Base-by-base conservation (phyloP, 2,329 filamentous ascomycete genomes). In the Colletotrichum costaricense region DNA sequence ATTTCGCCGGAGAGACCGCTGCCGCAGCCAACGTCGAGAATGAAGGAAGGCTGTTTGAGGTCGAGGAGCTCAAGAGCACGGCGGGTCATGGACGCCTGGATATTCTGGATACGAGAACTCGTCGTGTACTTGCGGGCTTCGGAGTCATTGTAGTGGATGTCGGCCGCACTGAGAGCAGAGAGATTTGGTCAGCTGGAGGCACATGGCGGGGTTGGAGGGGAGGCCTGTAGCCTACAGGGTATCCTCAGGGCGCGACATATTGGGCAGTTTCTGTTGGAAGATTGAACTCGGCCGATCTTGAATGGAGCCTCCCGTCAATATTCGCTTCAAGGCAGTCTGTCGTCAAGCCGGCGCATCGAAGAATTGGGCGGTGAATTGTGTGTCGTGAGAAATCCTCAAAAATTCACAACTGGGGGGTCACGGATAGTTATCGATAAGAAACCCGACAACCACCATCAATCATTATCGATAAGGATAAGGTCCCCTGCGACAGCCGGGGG, bases 121-220 rank as follows among this genome's bases (percentile, higher is more conserved):
- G 96, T 98, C 9, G 97, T 98, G 87, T 99, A 99, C 88, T 98
- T 98, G 82, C 94, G 93, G 38, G 97, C 96, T 88, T 98, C 96
- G 83, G 89, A 88, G 86, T 98, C 96, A 87, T 98, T 93, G 89
- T 99, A 99, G 88, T 97, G 97, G 81, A 98, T 93, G 85, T 99
- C 97, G 76, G 97, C 96, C 63, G 95, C 94, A 81, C 95, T 97
- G 82, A 69, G 82, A 69, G 42, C 16, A 11, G 19, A 46, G 56
- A 38, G 28, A 24, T 6, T 11, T 35, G 22, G 66, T 76, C 38
- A 75, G 69, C 24, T 66, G 16, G 33, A 24, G 6, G 16, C 7
- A 19, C 9, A 56, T 57, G 72, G 72, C 54, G 72, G 72, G 72
- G 72, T 67, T 28, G 24, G 14, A 67, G 69, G 69, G n/a, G 67